phyloP scores from a whole-genome alignment of 371 early-diverging fungal species.

The Blakeslea trispora region DNA sequence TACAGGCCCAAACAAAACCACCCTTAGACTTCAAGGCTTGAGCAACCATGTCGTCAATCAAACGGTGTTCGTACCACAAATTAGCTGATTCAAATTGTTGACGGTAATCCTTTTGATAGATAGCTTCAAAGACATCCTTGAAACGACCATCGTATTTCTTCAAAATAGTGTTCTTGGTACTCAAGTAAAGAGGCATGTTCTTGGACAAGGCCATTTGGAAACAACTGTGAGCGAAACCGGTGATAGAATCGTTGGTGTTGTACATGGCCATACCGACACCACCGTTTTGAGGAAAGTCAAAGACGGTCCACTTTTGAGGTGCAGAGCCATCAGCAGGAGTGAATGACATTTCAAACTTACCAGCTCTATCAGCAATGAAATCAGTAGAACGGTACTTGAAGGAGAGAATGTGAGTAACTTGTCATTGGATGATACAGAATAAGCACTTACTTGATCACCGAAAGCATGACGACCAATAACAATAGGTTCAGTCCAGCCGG shows the following conservation, averaged over 20 bases:
- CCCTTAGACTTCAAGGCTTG: slow-evolving; percentile 94
- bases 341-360: slow-evolving; percentile 86
- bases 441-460: slow-evolving; percentile 95
- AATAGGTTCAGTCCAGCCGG: slow-evolving; percentile 95
- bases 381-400: slow-evolving; percentile 97
- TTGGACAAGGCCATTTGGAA: slow-evolving; percentile 93
- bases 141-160: slow-evolving; percentile 97
- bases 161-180: slow-evolving; percentile 97
- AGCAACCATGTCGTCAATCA: slow-evolving; percentile 99
- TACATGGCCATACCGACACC: slow-evolving; percentile 97
- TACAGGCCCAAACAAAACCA: slow-evolving; percentile 94
- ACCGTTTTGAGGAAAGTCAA: slow-evolving; percentile 72
- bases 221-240: slow-evolving; percentile 92
- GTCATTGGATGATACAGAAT: too few species aligned
- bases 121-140: slow-evolving; percentile 94
- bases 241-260: slow-evolving; percentile 90
- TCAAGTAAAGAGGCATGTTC: slow-evolving; percentile 89
- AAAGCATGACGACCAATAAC: slow-evolving; percentile 95
- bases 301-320: slow-evolving; percentile 68
- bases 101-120: slow-evolving; percentile 82
- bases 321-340: slow-evolving; percentile 82
- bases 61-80: slow-evolving; percentile 96
- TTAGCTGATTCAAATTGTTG: slow-evolving; percentile 68
- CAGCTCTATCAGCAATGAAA: slow-evolving; percentile 86
- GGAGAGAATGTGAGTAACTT: too few species aligned